Evolutionary conservation across 2,329 filamentous ascomycete genomes (phyloP), one percentile per base, ranked within the genome.

Genomic region (Ophiostoma populinum): DNA sequence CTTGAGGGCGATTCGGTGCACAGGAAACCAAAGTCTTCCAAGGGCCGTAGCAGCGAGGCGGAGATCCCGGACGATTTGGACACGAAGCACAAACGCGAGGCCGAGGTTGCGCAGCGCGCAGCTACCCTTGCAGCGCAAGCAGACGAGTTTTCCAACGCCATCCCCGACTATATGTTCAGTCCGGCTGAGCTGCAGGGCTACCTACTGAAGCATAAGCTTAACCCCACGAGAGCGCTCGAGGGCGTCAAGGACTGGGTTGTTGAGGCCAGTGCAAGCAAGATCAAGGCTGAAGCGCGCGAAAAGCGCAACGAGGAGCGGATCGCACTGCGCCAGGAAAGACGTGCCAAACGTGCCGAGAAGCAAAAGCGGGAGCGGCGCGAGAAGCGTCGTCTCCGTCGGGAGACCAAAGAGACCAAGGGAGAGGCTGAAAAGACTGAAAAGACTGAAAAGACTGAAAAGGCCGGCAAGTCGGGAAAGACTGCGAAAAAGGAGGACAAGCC

Each of bases 101-200:
- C 5, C 18, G 27, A 25, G 12, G 7, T 12, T 15, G 30, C 35
- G 24, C 15, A 46, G 4, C 45, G 52, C 15, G 46, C 49, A 5
- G 53, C 57, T 16, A 49, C 46, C n/a, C 50, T 72, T n/a, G 51
- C 57, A 12, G 43, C 42, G 4, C 52, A 70, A n/a, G 63, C 68
- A 1, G 36, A 47, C 10, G 45, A 58, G 34, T 75, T 75, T 39
- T 57, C 62, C 1, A 45, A 52, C 7, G 56, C 54, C 47, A 55
- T 74, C n/a, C 70, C 70, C 0, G 55, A 57, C 19, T 53, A 60
- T 28, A 61, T 70, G 47, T 74, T 74, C 46, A 69, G 63, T 35
- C 70, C 69, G 0, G 70, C 70, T 6, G 68, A 75, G 51, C 58
- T 75, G 5, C 70, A 74, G 47, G 70, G 70, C 5, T 63, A 63